Evolutionary conservation across 1,139 yeast species (phyloP).

Genomic region (Geotrichum macrosporum): DNA sequence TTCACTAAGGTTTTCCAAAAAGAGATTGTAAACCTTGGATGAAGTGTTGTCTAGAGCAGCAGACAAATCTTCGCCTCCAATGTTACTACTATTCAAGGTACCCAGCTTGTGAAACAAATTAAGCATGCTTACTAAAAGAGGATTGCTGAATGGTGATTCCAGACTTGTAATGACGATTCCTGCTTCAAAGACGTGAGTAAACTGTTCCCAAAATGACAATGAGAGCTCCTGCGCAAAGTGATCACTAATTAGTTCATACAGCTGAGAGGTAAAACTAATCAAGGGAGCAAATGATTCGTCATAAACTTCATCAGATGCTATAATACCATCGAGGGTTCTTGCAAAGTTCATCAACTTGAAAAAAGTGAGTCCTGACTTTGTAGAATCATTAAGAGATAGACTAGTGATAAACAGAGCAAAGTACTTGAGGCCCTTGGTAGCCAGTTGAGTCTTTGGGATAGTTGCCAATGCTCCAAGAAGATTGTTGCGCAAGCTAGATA

Average conservation of each 20-base stretch:
- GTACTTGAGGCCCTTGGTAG: conserved; percentile 10
- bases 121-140: conserved; percentile 6
- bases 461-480: conserved; percentile 15
- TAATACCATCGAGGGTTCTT: conserved; percentile 12
- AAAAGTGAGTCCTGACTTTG: conserved; percentile 16
- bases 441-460: conserved; percentile 12
- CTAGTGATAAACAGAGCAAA: conserved; percentile 14
- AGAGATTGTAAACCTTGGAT: conserved; percentile 9
- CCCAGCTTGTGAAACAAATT: conserved; percentile 5
- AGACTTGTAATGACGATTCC: conserved; percentile 14
- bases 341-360: conserved; percentile 20
- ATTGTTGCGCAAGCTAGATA: conserved; percentile 14
- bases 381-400: conserved; percentile 6
- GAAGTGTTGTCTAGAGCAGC: conserved; percentile 7
- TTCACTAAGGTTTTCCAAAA: conserved; percentile 9
- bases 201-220: conserved; percentile 17
- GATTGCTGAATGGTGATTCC: conserved; percentile 14
- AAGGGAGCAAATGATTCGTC: conserved; percentile 18
- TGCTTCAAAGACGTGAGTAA: conserved; percentile 14
- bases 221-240: conserved; percentile 9
- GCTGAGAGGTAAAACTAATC: conserved; percentile 15
- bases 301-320: conserved; percentile 12
- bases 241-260: conserved; percentile 10
- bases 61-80: conserved; percentile 7
- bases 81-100: not conserved